A percentile compares a stretch with the other conserved stretches of the same genome.
Conservation (phyloP, 345 rosid species). For the Chamaenerion angustifolium region DNA sequence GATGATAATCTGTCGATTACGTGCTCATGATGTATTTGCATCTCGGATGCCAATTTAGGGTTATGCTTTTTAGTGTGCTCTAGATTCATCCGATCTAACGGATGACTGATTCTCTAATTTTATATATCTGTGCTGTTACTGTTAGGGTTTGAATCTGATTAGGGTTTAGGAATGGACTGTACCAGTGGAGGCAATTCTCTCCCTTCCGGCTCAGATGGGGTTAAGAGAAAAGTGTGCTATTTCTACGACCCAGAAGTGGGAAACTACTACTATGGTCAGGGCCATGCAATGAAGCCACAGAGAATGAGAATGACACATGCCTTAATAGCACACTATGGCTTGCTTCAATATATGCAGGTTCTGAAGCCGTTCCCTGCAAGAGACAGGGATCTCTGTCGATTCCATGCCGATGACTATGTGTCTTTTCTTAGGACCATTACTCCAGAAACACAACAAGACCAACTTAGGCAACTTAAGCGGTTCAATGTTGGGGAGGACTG, state of each 20-base stretch:
- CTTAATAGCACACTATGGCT: slow-evolving; percentile 48
- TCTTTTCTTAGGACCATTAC: slow-evolving; percentile 41
- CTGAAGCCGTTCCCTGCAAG: slow-evolving; percentile 47
- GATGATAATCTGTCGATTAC: too few relatives aligned
- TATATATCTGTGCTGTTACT: too few relatives aligned
- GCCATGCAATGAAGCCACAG: slow-evolving; percentile 61
- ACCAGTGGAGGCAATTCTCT: slow-evolving; percentile 40
- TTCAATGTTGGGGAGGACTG: slow-evolving; percentile 61
- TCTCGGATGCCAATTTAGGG: too few relatives aligned
- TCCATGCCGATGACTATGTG: slow-evolving; percentile 55
- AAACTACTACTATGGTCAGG: slow-evolving; percentile 52
- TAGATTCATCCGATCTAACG: too few relatives aligned
- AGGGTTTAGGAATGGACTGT: slow-evolving; percentile 15
- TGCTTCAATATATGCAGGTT: slow-evolving; percentile 58
- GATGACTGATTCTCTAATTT: too few relatives aligned
- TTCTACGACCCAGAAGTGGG: slow-evolving; percentile 61
- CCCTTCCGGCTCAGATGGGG: slow-evolving; percentile 42
- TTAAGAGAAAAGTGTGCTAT: slow-evolving; percentile 51
- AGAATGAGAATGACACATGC: slow-evolving; percentile 56
- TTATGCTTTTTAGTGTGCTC: too few relatives aligned
- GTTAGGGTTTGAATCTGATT: too few relatives aligned
- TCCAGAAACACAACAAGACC: slow-evolving; percentile 52
- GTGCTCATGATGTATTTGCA: too few relatives aligned
- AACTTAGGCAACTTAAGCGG: slow-evolving; percentile 43
- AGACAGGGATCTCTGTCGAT: slow-evolving; percentile 49